Evolutionary conservation across 495 filamentous ascomycete genomes (phyloP).

Genomic region (Penicillium goetzii): DNA sequence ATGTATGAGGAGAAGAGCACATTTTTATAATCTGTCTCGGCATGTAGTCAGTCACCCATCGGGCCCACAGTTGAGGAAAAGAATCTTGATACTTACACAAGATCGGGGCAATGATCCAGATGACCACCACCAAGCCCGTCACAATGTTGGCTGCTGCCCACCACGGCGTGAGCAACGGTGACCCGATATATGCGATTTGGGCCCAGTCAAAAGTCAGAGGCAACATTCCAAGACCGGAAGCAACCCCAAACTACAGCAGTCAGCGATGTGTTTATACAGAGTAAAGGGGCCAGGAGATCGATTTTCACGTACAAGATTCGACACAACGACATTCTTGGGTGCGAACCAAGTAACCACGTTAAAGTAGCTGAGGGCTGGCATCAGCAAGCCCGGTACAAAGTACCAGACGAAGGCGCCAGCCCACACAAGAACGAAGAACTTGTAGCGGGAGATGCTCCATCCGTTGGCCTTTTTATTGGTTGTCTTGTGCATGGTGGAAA

Average conservation of each 20-base stretch:
- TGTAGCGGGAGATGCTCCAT: slow-evolving; percentile 79
- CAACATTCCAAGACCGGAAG: slow-evolving; percentile 82
- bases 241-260: slow-evolving; percentile 64
- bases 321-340: slow-evolving; percentile 70
- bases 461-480: slow-evolving; percentile 80
- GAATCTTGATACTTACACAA: slow-evolving; percentile 38
- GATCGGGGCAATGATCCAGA: slow-evolving; percentile 81
- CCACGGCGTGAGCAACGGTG: slow-evolving; percentile 80
- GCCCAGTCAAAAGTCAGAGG: slow-evolving; percentile 91
- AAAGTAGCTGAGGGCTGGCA: slow-evolving; percentile 89
- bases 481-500: slow-evolving; percentile 80
- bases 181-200: slow-evolving; percentile 87
- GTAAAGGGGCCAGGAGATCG: background rate
- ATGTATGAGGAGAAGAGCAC: slow-evolving; percentile 76
- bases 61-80: background rate
- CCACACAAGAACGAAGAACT: slow-evolving; percentile 77
- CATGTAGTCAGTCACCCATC: slow-evolving; percentile 6
- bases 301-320: slow-evolving; percentile 26
- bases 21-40: slow-evolving; percentile 66
- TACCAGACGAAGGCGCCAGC: slow-evolving; percentile 68
- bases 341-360: slow-evolving; percentile 87
- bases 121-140: slow-evolving; percentile 76
- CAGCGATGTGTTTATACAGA: background rate
- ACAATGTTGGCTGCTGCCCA: slow-evolving; percentile 90
- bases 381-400: slow-evolving; percentile 79